Conservation (phyloP, 2,329 filamentous ascomycete genomes). For the Mycosphaerella arachidis region DNA sequence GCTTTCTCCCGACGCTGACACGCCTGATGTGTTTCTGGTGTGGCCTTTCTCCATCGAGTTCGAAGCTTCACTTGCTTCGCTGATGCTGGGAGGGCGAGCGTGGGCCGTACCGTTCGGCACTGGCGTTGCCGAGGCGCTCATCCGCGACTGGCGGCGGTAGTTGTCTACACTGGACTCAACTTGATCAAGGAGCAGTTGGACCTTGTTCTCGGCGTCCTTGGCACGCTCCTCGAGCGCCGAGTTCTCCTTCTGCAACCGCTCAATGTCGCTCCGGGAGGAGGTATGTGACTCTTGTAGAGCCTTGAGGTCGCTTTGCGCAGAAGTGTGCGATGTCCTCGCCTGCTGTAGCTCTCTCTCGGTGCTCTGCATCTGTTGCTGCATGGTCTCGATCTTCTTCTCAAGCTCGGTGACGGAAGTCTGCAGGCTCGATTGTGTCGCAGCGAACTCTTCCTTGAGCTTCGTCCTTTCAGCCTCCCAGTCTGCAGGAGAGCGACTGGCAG, state of each 20-base stretch:
- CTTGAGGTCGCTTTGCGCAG: slow-evolving; percentile 47
- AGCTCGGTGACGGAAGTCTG: slow-evolving; percentile 61
- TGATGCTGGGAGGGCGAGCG: slow-evolving; percentile 39
- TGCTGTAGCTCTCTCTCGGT: slow-evolving; percentile 66
- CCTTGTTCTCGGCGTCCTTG: slow-evolving; percentile 85
- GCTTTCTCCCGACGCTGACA: slow-evolving; percentile 49
- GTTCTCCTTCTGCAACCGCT: slow-evolving; percentile 81
- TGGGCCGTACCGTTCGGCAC: slow-evolving; percentile 29
- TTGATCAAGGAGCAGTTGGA: slow-evolving; percentile 87
- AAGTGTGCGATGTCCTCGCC: slow-evolving; percentile 49
- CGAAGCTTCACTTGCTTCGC: slow-evolving; percentile 36
- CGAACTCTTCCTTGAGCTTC: slow-evolving; percentile 63
- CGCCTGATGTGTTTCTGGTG: slow-evolving; percentile 55
- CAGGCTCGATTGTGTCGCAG: slow-evolving; percentile 64
- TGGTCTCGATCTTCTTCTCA: slow-evolving; percentile 63
- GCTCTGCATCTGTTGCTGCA: slow-evolving; percentile 65
- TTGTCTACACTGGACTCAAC: slow-evolving; percentile 91
- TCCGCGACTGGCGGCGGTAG: slow-evolving; percentile 72
- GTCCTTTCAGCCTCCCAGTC: slow-evolving; percentile 74
- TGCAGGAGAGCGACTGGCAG: slow-evolving; percentile 41
- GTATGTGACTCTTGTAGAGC: slow-evolving; percentile 39
- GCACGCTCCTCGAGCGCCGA: slow-evolving; percentile 74
- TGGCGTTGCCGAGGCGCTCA: slow-evolving; percentile 28
- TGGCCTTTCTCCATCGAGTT: slow-evolving; percentile 38
- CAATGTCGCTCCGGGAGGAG: slow-evolving; percentile 62